phyloP scores from a whole-genome alignment of 2,329 filamentous ascomycete species.

The Aspergillus sp. region DNA sequence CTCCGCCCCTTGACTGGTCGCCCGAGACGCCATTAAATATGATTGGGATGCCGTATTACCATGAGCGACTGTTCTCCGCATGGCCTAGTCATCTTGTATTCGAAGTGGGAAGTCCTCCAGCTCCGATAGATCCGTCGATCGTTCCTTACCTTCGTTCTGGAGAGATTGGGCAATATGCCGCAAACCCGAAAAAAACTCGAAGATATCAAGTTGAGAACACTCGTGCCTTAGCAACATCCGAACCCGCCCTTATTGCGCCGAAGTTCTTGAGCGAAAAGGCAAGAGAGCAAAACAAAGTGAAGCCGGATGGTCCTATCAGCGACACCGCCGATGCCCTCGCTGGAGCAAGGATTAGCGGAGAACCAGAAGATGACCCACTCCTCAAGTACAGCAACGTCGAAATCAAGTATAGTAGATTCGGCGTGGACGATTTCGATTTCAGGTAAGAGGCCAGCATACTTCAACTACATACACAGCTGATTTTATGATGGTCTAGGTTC shows the following conservation, averaged over 20 bases:
- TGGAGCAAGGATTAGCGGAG: constrained; percentile 70
- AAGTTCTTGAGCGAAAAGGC: constrained; percentile 96
- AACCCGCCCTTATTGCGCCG: constrained; percentile 71
- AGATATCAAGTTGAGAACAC: constrained; percentile 86
- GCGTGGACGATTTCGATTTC: constrained; percentile 99
- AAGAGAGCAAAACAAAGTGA: constrained; percentile 60
- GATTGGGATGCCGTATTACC: constrained; percentile 91
- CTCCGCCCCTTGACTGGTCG: constrained; percentile 70
- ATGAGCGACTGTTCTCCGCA: constrained; percentile 81
- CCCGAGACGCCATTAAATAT: constrained; percentile 78
- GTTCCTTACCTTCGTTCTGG: constrained; percentile 70
- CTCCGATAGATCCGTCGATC: constrained; percentile 73
- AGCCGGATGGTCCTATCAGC: constrained; percentile 43
- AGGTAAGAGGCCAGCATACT: constrained; percentile 69
- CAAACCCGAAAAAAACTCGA: constrained; percentile 71
- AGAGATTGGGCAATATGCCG: constrained; percentile 78
- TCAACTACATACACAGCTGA: neutral
- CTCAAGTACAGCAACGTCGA: constrained; percentile 91
- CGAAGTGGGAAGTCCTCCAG: constrained; percentile 81
- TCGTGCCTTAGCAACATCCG: constrained; percentile 63
- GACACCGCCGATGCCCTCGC: constrained; percentile 69
- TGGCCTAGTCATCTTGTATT: constrained; percentile 86
- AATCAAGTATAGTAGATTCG: constrained; percentile 99
- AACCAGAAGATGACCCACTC: constrained; percentile 79
- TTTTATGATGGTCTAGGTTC: constrained; percentile 61